Percentiles rank a stretch among this genome's conserved stretches.
phyloP scores from a whole-genome alignment of 176 grass and related monocot genomes.

The Phragmites australis region DNA sequence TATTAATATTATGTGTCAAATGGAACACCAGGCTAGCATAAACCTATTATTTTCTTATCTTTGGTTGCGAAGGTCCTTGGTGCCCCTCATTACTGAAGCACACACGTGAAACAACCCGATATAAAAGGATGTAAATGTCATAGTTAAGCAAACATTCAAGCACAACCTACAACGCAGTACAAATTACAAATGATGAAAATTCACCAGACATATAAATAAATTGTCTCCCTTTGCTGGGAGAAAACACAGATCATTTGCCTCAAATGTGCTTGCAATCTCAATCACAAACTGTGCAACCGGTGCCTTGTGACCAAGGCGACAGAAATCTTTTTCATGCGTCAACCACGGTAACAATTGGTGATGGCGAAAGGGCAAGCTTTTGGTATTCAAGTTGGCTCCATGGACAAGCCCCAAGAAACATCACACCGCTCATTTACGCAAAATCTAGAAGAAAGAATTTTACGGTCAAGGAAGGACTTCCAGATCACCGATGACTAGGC shows the following conservation, averaged over 20 bases:
- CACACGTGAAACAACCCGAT: neutral
- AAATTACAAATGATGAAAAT: neutral
- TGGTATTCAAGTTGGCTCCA: too few relatives aligned
- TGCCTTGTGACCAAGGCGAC: too few relatives aligned
- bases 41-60: neutral
- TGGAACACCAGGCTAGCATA: neutral
- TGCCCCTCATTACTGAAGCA: neutral
- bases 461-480: too few relatives aligned
- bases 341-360: too few relatives aligned
- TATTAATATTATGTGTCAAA: neutral
- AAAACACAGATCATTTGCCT: neutral
- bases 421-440: too few relatives aligned
- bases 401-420: too few relatives aligned
- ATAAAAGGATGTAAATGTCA: neutral
- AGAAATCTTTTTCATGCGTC: too few relatives aligned
- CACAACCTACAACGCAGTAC: neutral
- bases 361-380: too few relatives aligned
- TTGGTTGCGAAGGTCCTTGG: neutral
- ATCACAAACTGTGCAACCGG: too few relatives aligned
- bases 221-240: neutral
- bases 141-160: constrained; percentile 18
- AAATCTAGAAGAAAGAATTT: too few relatives aligned
- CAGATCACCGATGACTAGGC: too few relatives aligned
- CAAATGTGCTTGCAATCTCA: neutral
- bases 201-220: neutral